Evolutionary conservation across 2,329 filamentous ascomycete genomes (phyloP), one percentile per base, ranked within the genome.

Genomic region (Trichophyton verrucosum): DNA sequence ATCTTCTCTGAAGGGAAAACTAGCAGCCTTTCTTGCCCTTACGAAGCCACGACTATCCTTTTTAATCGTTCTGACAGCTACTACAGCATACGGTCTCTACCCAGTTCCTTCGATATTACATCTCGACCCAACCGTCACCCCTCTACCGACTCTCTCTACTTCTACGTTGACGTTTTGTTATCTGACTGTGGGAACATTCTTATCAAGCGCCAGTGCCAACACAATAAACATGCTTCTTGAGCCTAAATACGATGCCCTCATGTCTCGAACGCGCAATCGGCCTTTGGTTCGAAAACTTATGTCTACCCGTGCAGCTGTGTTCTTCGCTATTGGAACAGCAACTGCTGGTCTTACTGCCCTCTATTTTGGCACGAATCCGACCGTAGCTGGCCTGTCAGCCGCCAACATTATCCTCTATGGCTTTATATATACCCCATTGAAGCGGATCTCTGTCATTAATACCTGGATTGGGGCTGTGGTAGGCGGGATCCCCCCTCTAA

Each of bases 141-240:
- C 73, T 60, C 72, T 76, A 22, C 74, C 74, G 20, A 89, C 94
- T 0, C 81, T 97, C 59, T 78, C 76, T 2, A 77, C 76, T 20
- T 95, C 89, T 63, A 90, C 94, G 1, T 80, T 97, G 60, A 99
- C 94, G 7, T 86, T 97, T 17, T 80, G 95, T 58, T 97, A 96
- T 78, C 84, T 99, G 58, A 96, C 92, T 0, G 84, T 84, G 3
- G 92, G 94, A 62, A 97, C 94, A 0, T 85, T 91, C 3, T 81
- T 96, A 20, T 94, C 89, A 72, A 88, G 85, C n/a, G 90, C 91
- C 49, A 89, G 88, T 62, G 94, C 94, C 49, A 99, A 99, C 72
- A 84, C 94, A 1, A 80, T 97, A 66, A 99, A 99, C 75, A 99
- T 99, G 94, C 84, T 96, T 62, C 91, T 96, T 75, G 94, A 99